Conservation (phyloP, 1,284 basidiomycete genomes). For the Cutaneotrichosporon cutaneum region DNA sequence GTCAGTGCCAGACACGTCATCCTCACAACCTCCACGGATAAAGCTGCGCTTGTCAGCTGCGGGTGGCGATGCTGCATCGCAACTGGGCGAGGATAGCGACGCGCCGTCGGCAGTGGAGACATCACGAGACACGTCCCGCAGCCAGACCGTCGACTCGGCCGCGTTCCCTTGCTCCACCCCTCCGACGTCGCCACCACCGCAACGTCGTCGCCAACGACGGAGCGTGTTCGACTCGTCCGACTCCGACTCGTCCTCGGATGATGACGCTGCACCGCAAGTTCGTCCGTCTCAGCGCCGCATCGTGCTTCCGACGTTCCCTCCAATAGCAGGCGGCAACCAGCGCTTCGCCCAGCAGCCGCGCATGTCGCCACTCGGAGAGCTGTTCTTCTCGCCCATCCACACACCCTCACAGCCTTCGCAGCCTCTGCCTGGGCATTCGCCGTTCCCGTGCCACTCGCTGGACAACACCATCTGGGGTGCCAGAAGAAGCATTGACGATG, state of each 20-base stretch:
- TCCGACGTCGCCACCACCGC: neutral
- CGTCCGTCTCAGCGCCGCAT: constrained; percentile 23
- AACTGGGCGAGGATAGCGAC: constrained; percentile 19
- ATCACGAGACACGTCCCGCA: constrained; percentile 18
- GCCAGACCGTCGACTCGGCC: constrained; percentile 17
- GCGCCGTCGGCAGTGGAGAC: constrained; percentile 2
- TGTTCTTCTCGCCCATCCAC: constrained; percentile 35
- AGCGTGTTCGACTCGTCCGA: constrained; percentile 41
- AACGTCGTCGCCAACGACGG: constrained; percentile 7
- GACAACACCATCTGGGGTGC: constrained; percentile 50
- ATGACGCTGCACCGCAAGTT: constrained; percentile 27
- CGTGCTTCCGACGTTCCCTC: constrained; percentile 15
- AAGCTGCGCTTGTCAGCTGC: constrained; percentile 17
- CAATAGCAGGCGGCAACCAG: constrained; percentile 8
- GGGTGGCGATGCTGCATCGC: neutral
- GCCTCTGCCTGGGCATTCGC: constrained; percentile 31
- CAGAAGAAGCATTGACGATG: constrained; percentile 26
- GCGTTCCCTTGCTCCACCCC: constrained; percentile 11
- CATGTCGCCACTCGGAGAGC: constrained; percentile 35
- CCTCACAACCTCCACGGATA: constrained; percentile 18
- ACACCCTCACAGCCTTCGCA: constrained; percentile 20
- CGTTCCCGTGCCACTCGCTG: constrained; percentile 49
- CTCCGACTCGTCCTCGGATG: constrained; percentile 42
- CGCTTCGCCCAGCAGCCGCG: constrained; percentile 18
- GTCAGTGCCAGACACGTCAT: constrained; percentile 1